Conservation (phyloP, 2,329 filamentous ascomycete genomes). For the Mollisiaceae sp. region DNA sequence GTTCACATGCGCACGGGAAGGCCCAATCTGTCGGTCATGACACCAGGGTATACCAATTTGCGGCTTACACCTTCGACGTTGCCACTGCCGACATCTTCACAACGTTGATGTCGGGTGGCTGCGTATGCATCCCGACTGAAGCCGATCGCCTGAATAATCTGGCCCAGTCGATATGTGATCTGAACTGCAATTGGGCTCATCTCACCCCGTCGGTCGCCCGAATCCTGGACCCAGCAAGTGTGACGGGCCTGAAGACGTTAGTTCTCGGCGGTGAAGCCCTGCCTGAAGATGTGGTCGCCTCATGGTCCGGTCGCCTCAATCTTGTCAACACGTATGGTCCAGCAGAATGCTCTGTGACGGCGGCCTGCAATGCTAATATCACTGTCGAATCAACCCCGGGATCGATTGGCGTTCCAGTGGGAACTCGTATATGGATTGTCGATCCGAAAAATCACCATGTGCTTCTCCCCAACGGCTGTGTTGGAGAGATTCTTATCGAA, state of each 20-base stretch:
- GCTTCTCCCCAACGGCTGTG: constrained; percentile 28
- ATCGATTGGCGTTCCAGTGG: constrained; percentile 14
- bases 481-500: constrained; percentile 35
- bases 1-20: constrained; percentile 15
- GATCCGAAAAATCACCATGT: constrained; percentile 23
- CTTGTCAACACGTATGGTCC: constrained; percentile 12
- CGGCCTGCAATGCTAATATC: neutral
- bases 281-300: neutral
- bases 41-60: constrained; percentile 31
- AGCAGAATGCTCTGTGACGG: constrained; percentile 8
- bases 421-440: constrained; percentile 45
- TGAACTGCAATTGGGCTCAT: neutral
- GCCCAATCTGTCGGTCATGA: neutral
- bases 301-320: neutral
- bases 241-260: neutral
- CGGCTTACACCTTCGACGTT: constrained; percentile 33
- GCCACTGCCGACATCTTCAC: constrained; percentile 30
- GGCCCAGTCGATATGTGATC: neutral
- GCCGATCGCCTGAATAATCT: neutral
- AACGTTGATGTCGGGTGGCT: constrained; percentile 29
- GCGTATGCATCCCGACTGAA: constrained; percentile 24
- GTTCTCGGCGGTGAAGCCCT: neutral
- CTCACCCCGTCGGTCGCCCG: neutral
- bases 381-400: neutral
- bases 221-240: neutral